A percentile compares a stretch with the other conserved stretches of the same genome.
These are phyloP conservation scores for Trichoderma atroviride DNA, from an alignment of 2,329 filamentous ascomycete species.

Conservation along the genomic window DNA sequence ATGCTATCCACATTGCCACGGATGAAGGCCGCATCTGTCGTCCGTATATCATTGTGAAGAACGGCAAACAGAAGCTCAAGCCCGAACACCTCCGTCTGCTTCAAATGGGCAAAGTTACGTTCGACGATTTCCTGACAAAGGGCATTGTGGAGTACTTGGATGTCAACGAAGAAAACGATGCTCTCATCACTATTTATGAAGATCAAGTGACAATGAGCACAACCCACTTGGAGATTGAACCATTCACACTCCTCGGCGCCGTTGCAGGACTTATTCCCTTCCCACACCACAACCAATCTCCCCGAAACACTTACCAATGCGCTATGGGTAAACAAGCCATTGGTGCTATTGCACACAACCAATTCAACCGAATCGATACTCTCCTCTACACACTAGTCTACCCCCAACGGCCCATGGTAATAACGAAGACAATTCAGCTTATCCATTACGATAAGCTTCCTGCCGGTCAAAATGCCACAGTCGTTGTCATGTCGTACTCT, in stretches of 20 bases:
- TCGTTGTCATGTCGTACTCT: conserved; percentile 99
- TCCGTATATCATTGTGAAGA: conserved; percentile 92
- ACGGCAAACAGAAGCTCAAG: conserved; percentile 79
- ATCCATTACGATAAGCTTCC: conserved; percentile 97
- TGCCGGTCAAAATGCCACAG: conserved; percentile 93
- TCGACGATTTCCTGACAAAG: conserved; percentile 89
- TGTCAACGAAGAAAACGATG: conserved; percentile 97
- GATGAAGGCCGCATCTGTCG: conserved; percentile 97
- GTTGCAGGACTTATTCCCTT: conserved; percentile 97
- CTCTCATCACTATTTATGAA: conserved; percentile 89
- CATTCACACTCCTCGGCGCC: conserved; percentile 93
- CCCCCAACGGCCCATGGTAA: conserved; percentile 95
- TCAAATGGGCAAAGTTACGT: conserved; percentile 80
- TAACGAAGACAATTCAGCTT: conserved; percentile 93
- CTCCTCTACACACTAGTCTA: conserved; percentile 96
- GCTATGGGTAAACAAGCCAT: conserved; percentile 99
- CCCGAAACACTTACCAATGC: conserved; percentile 97
- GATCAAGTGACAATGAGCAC: conserved; percentile 78
- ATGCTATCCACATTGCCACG: conserved; percentile 90
- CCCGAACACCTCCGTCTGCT: conserved; percentile 77
- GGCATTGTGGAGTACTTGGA: conserved; percentile 96
- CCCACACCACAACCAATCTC: conserved; percentile 98
- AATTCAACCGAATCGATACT: conserved; percentile 95
- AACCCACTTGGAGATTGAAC: conserved; percentile 96
- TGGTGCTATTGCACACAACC: conserved; percentile 96